Percentiles rank a stretch among this genome's conserved stretches.
phyloP scores from a whole-genome alignment of 2,329 filamentous ascomycete genomes.

The Aspergillus sp. region DNA sequence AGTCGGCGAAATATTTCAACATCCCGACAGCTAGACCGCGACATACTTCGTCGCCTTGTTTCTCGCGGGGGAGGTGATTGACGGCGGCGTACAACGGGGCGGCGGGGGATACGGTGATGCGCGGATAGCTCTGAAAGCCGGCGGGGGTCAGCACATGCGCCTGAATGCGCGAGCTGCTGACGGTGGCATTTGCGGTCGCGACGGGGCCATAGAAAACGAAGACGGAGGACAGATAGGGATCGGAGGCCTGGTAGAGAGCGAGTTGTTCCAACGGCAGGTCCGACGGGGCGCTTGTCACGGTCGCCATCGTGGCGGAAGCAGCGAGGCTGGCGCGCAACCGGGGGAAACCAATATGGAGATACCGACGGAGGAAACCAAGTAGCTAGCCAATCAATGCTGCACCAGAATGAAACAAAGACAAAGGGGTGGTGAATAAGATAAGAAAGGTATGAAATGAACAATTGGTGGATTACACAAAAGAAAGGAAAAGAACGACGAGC shows the following conservation, averaged over 20 bases:
- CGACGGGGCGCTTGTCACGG: slow-evolving; percentile 72
- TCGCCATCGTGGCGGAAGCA: slow-evolving; percentile 65
- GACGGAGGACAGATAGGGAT: slow-evolving; percentile 75
- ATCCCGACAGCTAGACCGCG: slow-evolving; percentile 88
- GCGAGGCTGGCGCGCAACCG: slow-evolving; percentile 10
- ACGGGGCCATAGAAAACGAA: slow-evolving; percentile 91
- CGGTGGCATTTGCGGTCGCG: slow-evolving; percentile 80
- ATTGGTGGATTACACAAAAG: neutral
- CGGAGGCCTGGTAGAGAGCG: slow-evolving; percentile 83
- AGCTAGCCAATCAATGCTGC: neutral
- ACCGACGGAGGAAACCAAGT: neutral
- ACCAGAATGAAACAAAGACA: slow-evolving; percentile 2
- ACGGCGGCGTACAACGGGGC: slow-evolving; percentile 90
- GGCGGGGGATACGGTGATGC: slow-evolving; percentile 88
- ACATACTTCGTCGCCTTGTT: slow-evolving; percentile 92
- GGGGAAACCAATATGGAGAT: slow-evolving; percentile 7
- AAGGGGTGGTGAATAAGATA: neutral
- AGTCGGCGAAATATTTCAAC: slow-evolving; percentile 89
- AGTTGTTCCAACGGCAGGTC: slow-evolving; percentile 76
- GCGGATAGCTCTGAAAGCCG: slow-evolving; percentile 84
- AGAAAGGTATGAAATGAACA: neutral
- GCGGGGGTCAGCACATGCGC: slow-evolving; percentile 88
- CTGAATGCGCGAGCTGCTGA: slow-evolving; percentile 90
- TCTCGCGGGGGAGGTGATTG: slow-evolving; percentile 83
- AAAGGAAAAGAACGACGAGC: slow-evolving; percentile 5